Base-by-base conservation (phyloP, 139 green algal genomes). In the Micromonas pusilla region DNA sequence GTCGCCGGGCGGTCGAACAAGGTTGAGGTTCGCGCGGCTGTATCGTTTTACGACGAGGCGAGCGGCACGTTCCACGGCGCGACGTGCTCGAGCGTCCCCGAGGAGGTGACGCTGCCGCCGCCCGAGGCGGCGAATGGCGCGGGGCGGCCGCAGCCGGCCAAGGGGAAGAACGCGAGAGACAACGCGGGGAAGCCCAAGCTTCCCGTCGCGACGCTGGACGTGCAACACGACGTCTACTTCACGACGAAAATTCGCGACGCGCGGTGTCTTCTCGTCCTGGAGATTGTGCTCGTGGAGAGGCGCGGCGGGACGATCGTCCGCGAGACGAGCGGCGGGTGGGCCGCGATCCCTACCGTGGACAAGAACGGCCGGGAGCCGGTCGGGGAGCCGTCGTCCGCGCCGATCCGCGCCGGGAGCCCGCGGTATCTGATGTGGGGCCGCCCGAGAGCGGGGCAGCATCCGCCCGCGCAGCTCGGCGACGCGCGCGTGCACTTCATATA, bases 11-110 rank as follows among this genome's bases (percentile, higher is more conserved):
- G 26, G 19, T 6, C 13, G 63, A 33, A 33, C 63, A 33, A 6
- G 63, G 9, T 89, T 62, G 86, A 90, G 54, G 83, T 91, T 67
- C 82, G 86, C 80, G 77, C 90, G 52, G 81, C 83, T 19, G 83
- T 91, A 0, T 87, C 83, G 1, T 77, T 92, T 63, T 92, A 82
- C 71, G 87, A 92, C 33, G 82, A 87, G 28, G 78, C 70, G 0
- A 77, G 81, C 28, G 87, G 87, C 63, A 77, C 80, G 2, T 92
- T 90, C 67, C 91, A 89, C 38, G 88, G 88, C 36, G 87, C 83
- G 80, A 92, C 88, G 16, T 82, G 76, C 62, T 78, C 67, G 28
- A 80, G 64, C 33, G 34, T 30, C 2, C 26, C 28, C 9, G 39
- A 57, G 45, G 9, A 9, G 9, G 45, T 16, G 9, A 16, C 9